Evolutionary conservation across 1,139 yeast species (phyloP).

Genomic region (Hyphopichia burtonii): DNA sequence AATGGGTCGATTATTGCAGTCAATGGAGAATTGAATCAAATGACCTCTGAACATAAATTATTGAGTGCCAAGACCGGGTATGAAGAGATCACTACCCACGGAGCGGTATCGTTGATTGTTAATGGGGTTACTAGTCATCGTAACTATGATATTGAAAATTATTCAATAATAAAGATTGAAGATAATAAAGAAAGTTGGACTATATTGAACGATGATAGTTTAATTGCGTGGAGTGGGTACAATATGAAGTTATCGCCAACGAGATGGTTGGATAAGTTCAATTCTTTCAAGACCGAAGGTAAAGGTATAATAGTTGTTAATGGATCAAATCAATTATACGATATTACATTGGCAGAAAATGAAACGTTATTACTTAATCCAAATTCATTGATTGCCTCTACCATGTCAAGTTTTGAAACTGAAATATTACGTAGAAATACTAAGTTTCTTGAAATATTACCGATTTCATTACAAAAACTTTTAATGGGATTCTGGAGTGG

Average conservation of each 20-base stretch:
- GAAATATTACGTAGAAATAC: not conserved
- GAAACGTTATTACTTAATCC: slow-evolving; percentile 39
- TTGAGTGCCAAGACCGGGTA: slow-evolving; percentile 18
- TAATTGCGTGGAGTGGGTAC: slow-evolving; percentile 50
- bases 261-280: slow-evolving; percentile 15
- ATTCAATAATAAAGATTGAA: slow-evolving; percentile 22
- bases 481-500: not conserved
- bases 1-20: slow-evolving; percentile 34
- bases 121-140: slow-evolving; percentile 21
- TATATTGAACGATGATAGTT: slow-evolving; percentile 25
- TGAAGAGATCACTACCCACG: slow-evolving; percentile 23
- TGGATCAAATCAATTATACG: slow-evolving; percentile 33
- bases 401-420: not conserved
- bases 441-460: not conserved
- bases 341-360: slow-evolving; percentile 24
- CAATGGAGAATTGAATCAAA: slow-evolving; percentile 28
- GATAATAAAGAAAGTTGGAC: slow-evolving; percentile 30
- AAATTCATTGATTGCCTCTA: slow-evolving; percentile 34
- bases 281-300: slow-evolving; percentile 27
- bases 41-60: slow-evolving; percentile 13
- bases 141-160: slow-evolving; percentile 11
- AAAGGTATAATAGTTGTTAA: slow-evolving; percentile 38
- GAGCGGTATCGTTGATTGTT: slow-evolving; percentile 28
- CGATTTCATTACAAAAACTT: not conserved
- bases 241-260: slow-evolving; percentile 23